These are phyloP conservation scores for Trametes meyenii DNA, from an alignment of 768 basidiomycete genomes.

Conservation along the genomic window DNA sequence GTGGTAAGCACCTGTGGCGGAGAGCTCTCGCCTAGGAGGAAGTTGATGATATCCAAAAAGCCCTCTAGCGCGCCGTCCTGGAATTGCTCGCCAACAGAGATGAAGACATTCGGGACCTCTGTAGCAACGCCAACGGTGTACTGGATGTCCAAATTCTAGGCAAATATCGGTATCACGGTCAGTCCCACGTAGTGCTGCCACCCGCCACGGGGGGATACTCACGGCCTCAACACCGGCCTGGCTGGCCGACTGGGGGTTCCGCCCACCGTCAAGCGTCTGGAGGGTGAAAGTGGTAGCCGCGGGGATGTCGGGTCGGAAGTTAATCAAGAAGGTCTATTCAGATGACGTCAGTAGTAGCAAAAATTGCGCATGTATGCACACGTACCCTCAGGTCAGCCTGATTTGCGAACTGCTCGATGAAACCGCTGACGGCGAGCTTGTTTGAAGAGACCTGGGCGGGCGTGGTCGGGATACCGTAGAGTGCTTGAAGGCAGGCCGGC, in stretches of 20 bases:
- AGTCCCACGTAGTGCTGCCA: background rate
- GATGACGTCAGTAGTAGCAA: slow-evolving; percentile 41
- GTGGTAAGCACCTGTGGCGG: slow-evolving; percentile 39
- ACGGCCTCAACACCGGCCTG: slow-evolving; percentile 36
- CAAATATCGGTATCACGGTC: background rate
- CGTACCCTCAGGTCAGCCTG: slow-evolving; percentile 32
- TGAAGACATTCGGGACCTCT: slow-evolving; percentile 37
- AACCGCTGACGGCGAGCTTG: slow-evolving; percentile 37
- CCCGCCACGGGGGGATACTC: background rate
- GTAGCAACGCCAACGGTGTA: slow-evolving; percentile 40
- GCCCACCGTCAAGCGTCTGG: slow-evolving; percentile 35
- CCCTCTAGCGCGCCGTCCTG: slow-evolving; percentile 35
- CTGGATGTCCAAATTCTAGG: slow-evolving; percentile 40
- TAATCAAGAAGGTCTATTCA: slow-evolving; percentile 30
- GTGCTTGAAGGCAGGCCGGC: slow-evolving; percentile 36
- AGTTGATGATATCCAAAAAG: slow-evolving; percentile 39
- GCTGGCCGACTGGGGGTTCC: slow-evolving; percentile 28
- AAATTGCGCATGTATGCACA: background rate
- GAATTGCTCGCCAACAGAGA: slow-evolving; percentile 36
- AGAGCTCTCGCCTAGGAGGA: slow-evolving; percentile 26
- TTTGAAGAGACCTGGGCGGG: slow-evolving; percentile 30
- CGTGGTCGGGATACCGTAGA: slow-evolving; percentile 42
- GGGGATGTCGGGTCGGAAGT: slow-evolving; percentile 28
- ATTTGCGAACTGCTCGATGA: slow-evolving; percentile 36
- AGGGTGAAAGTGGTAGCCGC: slow-evolving; percentile 30